Evolutionary conservation across 2,329 filamentous ascomycete genomes (phyloP), one percentile per base, ranked within the genome.

Genomic region (Penicillium psychrosexuale): DNA sequence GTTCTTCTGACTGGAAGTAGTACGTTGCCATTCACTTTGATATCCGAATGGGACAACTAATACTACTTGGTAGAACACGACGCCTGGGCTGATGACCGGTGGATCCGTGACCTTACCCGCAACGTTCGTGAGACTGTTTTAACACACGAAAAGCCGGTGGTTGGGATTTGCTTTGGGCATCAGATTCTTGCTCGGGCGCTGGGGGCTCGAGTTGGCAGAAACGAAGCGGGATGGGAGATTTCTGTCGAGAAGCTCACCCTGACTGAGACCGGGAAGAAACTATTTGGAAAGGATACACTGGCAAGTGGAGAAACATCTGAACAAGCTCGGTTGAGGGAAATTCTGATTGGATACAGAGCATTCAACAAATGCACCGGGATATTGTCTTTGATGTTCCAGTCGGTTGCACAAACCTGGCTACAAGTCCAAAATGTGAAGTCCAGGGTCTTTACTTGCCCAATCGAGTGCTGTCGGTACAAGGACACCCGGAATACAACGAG

Each of bases 351-450:
- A 4, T 31, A 15, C 28, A 70, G 66, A 45, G 46, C 27, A 46
- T 72, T 19, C 76, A 80, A 22, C 78, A 80, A 55, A 79, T 80
- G 76, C 78, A 80, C 56, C 74, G 72, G 44, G 78, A 80, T 62
- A 68, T 78, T 39, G 75, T 78, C 28, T 67, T 69, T 51, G 67
- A 71, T 22, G 69, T 75, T 2, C 78, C 78, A 3, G 57, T 67
- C 9, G 72, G 67, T 36, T 73, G 72, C 51, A 59, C 72, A 9
- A 75, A 75, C 43, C 66, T 80, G 2, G 78, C 75, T 7, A 72
- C 68, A 52, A 80, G 73, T 39, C 63, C 67, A 11, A 68, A 66
- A 33, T 80, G 78, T 61, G 56, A 63, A n/a, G 66, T 78, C 2
- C 78, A 80, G 40, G 76, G 71, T 13, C 68, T 80, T 40, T 78